Evolutionary conservation across 169 alveolate species (phyloP).

Genomic region (Plasmodium gaboni): DNA sequence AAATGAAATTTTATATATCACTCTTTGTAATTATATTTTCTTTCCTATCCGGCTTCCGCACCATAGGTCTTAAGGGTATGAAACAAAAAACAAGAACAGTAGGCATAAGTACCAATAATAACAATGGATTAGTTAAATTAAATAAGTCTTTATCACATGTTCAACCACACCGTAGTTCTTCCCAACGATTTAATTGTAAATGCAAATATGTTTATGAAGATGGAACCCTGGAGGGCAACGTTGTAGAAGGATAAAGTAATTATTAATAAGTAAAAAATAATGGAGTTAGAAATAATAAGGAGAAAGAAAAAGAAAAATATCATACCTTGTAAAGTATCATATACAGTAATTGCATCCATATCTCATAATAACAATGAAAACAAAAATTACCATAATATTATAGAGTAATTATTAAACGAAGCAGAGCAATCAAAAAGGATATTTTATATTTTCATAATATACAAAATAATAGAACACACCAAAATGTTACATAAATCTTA

Average conservation of each 20-base stretch:
- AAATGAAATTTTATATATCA: conserved; percentile 46
- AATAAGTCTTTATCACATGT: conserved; percentile 6
- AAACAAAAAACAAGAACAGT: conserved; percentile 12
- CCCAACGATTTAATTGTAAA: conserved; percentile 23
- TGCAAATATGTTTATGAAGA: conserved; percentile 5
- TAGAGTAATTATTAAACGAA: too few relatives aligned
- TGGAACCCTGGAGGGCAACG: conserved; percentile 25
- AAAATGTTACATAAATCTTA: too few relatives aligned
- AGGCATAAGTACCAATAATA: conserved; percentile 1
- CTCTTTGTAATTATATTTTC: conserved; percentile 34
- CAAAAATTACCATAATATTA: too few relatives aligned
- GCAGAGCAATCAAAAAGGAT: too few relatives aligned
- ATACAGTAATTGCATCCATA: conserved; percentile 35
- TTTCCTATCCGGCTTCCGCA: conserved; percentile 1
- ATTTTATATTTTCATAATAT: too few relatives aligned
- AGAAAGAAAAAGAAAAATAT: conserved; percentile 47
- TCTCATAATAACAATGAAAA: conserved; percentile 18
- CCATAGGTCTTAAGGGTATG: conserved; percentile 55
- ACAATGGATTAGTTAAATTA: neutral
- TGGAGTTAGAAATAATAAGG: conserved; percentile 3
- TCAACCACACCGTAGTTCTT: conserved; percentile 3
- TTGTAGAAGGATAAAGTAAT: neutral
- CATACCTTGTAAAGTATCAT: conserved; percentile 43
- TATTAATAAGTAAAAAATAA: neutral
- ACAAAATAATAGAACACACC: too few relatives aligned